Conservation (phyloP, 352 stramenopile species). For the Phytophthora cactorum region DNA sequence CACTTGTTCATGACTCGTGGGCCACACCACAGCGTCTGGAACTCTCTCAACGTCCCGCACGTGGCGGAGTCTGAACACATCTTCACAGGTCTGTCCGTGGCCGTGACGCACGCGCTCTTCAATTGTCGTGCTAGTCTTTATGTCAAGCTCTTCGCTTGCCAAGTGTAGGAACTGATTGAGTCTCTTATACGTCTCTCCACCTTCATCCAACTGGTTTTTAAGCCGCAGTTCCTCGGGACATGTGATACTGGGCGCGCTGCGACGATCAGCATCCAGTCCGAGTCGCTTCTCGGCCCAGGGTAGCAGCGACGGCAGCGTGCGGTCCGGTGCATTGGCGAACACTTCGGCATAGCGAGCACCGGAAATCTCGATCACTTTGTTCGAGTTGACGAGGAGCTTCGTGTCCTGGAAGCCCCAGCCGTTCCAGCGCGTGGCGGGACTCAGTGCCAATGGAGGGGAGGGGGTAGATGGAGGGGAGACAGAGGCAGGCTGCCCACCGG, state of each 20-base stretch:
- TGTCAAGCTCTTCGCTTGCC: conserved; percentile 24
- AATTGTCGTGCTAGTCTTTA: conserved; percentile 45
- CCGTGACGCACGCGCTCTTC: conserved; percentile 71
- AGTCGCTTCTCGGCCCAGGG: conserved; percentile 67
- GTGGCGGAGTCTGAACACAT: conserved; percentile 69
- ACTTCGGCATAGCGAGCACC: conserved; percentile 67
- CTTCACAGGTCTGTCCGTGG: conserved; percentile 77
- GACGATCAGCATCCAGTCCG: conserved; percentile 49
- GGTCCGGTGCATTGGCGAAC: conserved; percentile 51
- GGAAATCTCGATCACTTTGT: conserved; percentile 64
- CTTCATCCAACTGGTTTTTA: conserved; percentile 29
- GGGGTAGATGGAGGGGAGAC: conserved; percentile 3
- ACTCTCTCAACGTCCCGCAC: conserved; percentile 58
- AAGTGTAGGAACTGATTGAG: conserved; percentile 44
- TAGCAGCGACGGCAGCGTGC: conserved; percentile 56
- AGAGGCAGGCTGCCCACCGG: neutral
- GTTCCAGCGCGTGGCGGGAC: conserved; percentile 65
- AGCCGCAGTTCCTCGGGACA: conserved; percentile 41
- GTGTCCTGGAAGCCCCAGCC: conserved; percentile 80
- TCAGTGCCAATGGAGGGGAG: conserved; percentile 30
- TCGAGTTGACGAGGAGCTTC: conserved; percentile 65
- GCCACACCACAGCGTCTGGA: conserved; percentile 93
- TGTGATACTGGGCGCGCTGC: conserved; percentile 43
- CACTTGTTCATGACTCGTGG: conserved; percentile 82
- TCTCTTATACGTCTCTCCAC: conserved; percentile 13